These are phyloP conservation scores for Rhododendron molle DNA, from an alignment of 148 eudicot species.

Conservation along the genomic window DNA sequence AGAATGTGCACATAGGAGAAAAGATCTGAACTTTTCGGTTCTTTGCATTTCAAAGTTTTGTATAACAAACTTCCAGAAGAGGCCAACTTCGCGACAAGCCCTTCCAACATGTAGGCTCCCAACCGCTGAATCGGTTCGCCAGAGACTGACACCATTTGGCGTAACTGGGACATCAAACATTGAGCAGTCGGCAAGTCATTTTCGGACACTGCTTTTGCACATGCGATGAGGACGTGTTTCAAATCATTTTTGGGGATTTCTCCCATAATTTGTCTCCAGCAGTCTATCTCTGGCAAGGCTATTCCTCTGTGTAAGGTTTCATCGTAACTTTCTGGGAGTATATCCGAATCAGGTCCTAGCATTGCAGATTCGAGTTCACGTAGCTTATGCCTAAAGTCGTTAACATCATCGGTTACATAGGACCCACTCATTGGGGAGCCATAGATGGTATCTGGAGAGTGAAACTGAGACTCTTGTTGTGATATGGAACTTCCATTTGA, in stretches of 20 bases:
- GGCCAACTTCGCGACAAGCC: conserved; percentile 38
- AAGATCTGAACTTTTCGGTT: conserved; percentile 37
- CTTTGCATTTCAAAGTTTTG: conserved; percentile 31
- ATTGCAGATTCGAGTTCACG: conserved; percentile 36
- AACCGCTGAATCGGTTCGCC: conserved; percentile 44
- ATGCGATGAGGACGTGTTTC: conserved; percentile 29
- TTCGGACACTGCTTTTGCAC: conserved; percentile 38
- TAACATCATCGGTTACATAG: conserved; percentile 27
- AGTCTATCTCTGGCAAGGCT: conserved; percentile 22
- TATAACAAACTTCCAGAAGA: conserved; percentile 40
- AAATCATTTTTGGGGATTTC: conserved; percentile 24
- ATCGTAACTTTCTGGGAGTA: conserved; percentile 18
- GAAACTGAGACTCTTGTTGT: conserved; percentile 28
- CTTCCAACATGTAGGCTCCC: conserved; percentile 46
- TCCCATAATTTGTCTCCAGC: conserved; percentile 40
- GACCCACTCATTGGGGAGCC: conserved; percentile 31
- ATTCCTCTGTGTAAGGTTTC: conserved; percentile 10
- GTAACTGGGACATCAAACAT: conserved; percentile 33
- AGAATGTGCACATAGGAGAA: conserved; percentile 36
- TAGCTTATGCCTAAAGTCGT: conserved; percentile 33
- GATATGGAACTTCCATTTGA: conserved; percentile 32
- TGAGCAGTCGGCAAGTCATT: conserved; percentile 27
- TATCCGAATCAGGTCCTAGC: conserved; percentile 42
- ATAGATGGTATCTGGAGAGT: conserved; percentile 10
- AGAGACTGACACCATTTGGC: conserved; percentile 41